Conservation (phyloP, 2,329 filamentous ascomycete genomes). For the Cladosporium sp. region DNA sequence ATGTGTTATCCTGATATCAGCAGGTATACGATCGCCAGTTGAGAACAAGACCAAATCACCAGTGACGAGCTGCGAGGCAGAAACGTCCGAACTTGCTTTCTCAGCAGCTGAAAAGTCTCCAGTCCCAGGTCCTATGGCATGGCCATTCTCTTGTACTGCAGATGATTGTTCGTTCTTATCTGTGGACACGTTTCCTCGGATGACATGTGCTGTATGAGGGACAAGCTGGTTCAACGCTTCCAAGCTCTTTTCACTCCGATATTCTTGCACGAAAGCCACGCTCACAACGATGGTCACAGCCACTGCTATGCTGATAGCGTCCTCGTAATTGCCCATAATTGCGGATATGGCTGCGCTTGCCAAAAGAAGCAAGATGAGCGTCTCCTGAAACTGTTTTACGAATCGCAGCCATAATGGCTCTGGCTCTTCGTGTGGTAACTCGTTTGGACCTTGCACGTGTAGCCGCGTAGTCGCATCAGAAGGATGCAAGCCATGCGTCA, state of each 20-base stretch:
- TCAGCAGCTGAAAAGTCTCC: conserved; percentile 61
- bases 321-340: conserved; percentile 87
- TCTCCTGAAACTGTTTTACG: conserved; percentile 93
- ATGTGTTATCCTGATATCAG: conserved; percentile 89
- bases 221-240: conserved; percentile 92
- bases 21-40: conserved; percentile 92
- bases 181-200: conserved; percentile 51
- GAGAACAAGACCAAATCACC: conserved; percentile 92
- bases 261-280: conserved; percentile 96
- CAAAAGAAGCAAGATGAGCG: conserved; percentile 85
- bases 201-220: conserved; percentile 92
- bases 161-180: conserved; percentile 23
- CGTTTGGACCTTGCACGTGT: conserved; percentile 80
- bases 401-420: conserved; percentile 96
- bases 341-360: conserved; percentile 84
- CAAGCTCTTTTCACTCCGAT: conserved; percentile 93
- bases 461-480: conserved; percentile 77
- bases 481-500: conserved; percentile 74
- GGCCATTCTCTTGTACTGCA: conserved; percentile 39
- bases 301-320: conserved; percentile 90
- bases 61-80: conserved; percentile 80
- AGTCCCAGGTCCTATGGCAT: conserved; percentile 49
- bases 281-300: conserved; percentile 96
- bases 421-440: conserved; percentile 87
- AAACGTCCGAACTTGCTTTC: conserved; percentile 74